Conservation (phyloP, 2,329 filamentous ascomycete genomes). For the Sporothrix protearum region DNA sequence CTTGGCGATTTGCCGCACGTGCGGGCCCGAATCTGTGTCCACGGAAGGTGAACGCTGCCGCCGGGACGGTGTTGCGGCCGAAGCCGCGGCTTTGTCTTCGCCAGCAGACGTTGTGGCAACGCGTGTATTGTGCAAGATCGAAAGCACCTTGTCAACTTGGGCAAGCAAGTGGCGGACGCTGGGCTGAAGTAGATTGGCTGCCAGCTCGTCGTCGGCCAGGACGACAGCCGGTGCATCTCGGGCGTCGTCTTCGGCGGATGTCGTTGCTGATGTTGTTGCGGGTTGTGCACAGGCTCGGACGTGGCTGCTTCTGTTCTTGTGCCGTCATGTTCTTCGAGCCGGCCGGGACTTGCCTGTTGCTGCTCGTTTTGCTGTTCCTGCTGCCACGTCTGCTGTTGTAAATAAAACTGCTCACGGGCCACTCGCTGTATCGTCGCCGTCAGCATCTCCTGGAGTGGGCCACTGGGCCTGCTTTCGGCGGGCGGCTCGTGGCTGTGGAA, state of each 20-base stretch:
- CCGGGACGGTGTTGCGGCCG: neutral
- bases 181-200: constrained; percentile 62
- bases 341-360: neutral
- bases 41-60: neutral
- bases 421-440: constrained; percentile 61
- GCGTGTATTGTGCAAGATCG: constrained; percentile 65
- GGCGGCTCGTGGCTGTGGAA: constrained; percentile 43
- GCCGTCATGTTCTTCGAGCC: too few species aligned
- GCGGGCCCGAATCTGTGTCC: neutral
- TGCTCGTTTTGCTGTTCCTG: neutral
- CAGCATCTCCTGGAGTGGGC: constrained; percentile 62
- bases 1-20: neutral
- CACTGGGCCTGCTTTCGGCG: constrained; percentile 28
- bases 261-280: too few species aligned
- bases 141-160: constrained; percentile 66
- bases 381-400: neutral
- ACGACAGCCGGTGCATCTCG: constrained; percentile 43
- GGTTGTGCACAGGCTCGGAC: neutral
- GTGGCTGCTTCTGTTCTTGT: neutral
- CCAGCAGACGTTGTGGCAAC: constrained; percentile 38
- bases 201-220: constrained; percentile 67
- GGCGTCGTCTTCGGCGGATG: neutral
- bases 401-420: constrained; percentile 62
- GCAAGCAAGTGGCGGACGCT: constrained; percentile 66
- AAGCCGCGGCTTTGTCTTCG: neutral